Percentiles rank a stretch among this genome's conserved stretches.
These are phyloP conservation scores for Russula griseocarnosa DNA, from an alignment of 768 basidiomycete genomes.

Conservation along the genomic window DNA sequence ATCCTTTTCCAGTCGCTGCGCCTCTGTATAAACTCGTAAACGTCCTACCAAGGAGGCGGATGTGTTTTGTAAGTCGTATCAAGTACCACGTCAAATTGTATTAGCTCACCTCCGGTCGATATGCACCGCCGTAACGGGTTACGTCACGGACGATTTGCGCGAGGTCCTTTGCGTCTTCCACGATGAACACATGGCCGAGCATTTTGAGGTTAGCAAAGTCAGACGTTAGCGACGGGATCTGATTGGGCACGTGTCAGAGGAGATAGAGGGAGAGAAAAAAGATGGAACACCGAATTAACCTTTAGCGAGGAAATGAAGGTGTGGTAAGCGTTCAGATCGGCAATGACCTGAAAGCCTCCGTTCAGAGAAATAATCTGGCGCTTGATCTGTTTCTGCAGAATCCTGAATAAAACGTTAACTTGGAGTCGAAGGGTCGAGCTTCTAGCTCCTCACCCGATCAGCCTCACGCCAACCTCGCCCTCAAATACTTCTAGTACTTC, in stretches of 20 bases:
- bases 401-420: conserved; percentile 45
- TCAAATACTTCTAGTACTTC: conserved; percentile 98
- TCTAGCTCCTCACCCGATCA: conserved; percentile 32
- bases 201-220: conserved; percentile 96
- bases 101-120: conserved; percentile 79
- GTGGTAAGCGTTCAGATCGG: conserved; percentile 93
- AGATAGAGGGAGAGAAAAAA: background rate
- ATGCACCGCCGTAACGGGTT: conserved; percentile 91
- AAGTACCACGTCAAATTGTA: background rate
- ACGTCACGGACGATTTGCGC: conserved; percentile 96
- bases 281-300: conserved; percentile 37
- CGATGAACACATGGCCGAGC: conserved; percentile 95
- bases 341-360: conserved; percentile 94
- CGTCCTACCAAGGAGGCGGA: conserved; percentile 47
- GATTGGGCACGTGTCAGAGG: conserved; percentile 8
- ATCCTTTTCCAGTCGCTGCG: conserved; percentile 99
- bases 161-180: conserved; percentile 92
- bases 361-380: conserved; percentile 91
- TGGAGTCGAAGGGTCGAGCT: conserved; percentile 1
- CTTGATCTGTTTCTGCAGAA: conserved; percentile 95
- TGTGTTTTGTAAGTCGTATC: background rate
- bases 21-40: conserved; percentile 94
- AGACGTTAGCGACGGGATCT: conserved; percentile 74
- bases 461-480: conserved; percentile 90
- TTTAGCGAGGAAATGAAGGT: conserved; percentile 83